Base-by-base conservation (phyloP, 768 basidiomycete species). In the Xerocomellus dryophilus region DNA sequence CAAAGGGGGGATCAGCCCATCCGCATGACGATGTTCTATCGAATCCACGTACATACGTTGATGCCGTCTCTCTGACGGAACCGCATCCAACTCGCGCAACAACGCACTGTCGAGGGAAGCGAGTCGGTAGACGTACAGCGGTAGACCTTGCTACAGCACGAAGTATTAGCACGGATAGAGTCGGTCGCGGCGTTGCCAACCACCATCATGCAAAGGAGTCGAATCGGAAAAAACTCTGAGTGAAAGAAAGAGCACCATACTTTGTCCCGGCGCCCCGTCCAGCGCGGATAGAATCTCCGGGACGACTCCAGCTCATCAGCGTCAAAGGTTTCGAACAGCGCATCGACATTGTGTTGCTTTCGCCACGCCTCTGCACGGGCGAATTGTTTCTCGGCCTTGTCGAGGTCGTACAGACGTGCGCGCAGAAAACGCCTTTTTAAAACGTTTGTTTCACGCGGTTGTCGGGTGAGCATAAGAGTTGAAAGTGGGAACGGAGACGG, bases 371-470 rank as follows among this genome's bases (percentile, higher is more conserved):
- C 82, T 0, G 86, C 73, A 15, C 79, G 78, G 2, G 81, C 68
- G 63, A 92, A 92, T 64, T 93, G 88, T 55, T 81, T 80, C 68
- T 81, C 75, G 0, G 90, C 90, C 54, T 81, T 79, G 18, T 69
- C 60, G 14, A 78, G 72, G 54, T 88, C 79, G 66, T 84, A 93
- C 52, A 76, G 76, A 54, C 92, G 77, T 6, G 92, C 92, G n/a
- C 90, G 81, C 3, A 93, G 80, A 65, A 92, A 93, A 11, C 92
- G 87, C 23, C 91, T 93, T 67, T n/a, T 9, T n/a, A n/a, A n/a
- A n/a, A n/a, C n/a, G n/a, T 23, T 23, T 5, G 1, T 7, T n/a
- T 14, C 31, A 14, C 20, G 31, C 27, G 36, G 27, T 43, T 38
- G 42, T 51, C 20, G 41, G 45, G 35, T 7, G 23, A 32, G 12